Conservation (phyloP, 2,329 filamentous ascomycete species). For the Drechslerella coelobrocha region DNA sequence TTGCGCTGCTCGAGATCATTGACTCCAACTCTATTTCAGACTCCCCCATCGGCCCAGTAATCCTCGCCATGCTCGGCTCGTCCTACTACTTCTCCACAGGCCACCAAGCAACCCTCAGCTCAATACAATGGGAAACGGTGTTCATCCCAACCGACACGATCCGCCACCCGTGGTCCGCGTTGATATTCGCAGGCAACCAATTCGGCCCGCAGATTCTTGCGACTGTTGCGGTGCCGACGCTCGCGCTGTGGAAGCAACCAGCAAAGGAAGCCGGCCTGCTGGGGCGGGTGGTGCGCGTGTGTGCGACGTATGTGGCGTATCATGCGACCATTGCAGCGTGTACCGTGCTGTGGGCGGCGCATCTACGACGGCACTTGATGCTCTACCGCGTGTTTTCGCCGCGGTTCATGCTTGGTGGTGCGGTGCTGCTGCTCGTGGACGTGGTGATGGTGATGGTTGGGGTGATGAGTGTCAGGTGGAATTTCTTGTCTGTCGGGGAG, state of each 20-base stretch:
- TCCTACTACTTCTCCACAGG: slow-evolving; percentile 98
- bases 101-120: slow-evolving; percentile 84
- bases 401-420: slow-evolving; percentile 81
- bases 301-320: slow-evolving; percentile 78
- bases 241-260: slow-evolving; percentile 87
- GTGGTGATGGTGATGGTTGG: slow-evolving; percentile 64
- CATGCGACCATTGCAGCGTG: slow-evolving; percentile 83
- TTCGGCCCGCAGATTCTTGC: slow-evolving; percentile 89
- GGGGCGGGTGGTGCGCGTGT: slow-evolving; percentile 72
- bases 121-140: slow-evolving; percentile 93
- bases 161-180: slow-evolving; percentile 85
- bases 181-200: slow-evolving; percentile 82
- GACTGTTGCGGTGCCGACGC: slow-evolving; percentile 76
- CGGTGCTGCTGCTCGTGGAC: slow-evolving; percentile 77
- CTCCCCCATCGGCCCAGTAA: slow-evolving; percentile 79
- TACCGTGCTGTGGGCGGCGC: slow-evolving; percentile 88
- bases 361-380: slow-evolving; percentile 91
- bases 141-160: slow-evolving; percentile 82
- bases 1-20: slow-evolving; percentile 74
- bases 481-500: slow-evolving; percentile 78
- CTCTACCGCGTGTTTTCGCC: slow-evolving; percentile 92
- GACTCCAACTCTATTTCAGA: slow-evolving; percentile 69
- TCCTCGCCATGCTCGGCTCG: slow-evolving; percentile 85
- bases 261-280: slow-evolving; percentile 71
- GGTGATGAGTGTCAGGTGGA: slow-evolving; percentile 76